A percentile compares a stretch with the other conserved stretches of the same genome.
Evolutionary conservation across 345 rosid genomes (phyloP).

Genomic region (Populus ilicifolia): DNA sequence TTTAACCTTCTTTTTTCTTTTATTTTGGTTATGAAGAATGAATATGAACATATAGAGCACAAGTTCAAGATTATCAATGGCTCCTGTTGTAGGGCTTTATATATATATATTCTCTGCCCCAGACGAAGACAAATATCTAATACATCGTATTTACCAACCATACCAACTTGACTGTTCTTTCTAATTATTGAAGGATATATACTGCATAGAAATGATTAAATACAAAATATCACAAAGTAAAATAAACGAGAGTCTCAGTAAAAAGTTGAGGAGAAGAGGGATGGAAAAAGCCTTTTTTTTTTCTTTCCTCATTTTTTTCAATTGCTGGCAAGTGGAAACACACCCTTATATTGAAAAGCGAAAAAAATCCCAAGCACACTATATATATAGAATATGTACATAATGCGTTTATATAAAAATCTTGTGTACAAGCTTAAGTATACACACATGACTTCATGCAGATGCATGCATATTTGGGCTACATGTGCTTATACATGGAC

Average conservation of each 20-base stretch:
- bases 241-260: neutral
- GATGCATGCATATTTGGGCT: neutral
- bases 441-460: neutral
- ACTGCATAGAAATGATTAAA: no score
- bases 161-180: neutral
- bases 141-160: neutral
- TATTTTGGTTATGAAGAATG: neutral
- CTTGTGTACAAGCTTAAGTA: neutral
- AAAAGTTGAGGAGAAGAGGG: neutral
- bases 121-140: neutral
- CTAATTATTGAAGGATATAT: no score
- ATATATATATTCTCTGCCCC: neutral
- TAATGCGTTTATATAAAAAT: neutral
- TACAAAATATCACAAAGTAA: neutral
- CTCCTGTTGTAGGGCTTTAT: neutral
- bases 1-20: no score
- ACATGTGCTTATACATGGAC: neutral
- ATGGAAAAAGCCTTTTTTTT: neutral
- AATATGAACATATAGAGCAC: neutral
- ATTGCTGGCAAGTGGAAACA: neutral
- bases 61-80: neutral
- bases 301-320: neutral
- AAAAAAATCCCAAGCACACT: constrained; percentile 1
- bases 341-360: constrained; percentile 1
- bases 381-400: neutral